phyloP scores from a whole-genome alignment of 345 rosid species.

The Citrus hindsii region DNA sequence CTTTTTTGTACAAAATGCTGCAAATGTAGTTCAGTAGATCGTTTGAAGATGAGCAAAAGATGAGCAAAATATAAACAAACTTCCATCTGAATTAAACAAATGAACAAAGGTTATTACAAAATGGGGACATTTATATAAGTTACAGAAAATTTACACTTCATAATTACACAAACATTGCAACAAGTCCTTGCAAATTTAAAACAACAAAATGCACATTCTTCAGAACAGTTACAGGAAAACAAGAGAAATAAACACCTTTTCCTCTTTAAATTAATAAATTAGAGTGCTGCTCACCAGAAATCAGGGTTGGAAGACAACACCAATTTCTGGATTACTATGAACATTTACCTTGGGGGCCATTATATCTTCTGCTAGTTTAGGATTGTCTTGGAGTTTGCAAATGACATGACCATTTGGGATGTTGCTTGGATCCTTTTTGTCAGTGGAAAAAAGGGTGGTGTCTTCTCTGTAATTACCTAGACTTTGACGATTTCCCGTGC shows the following conservation, averaged over 20 bases:
- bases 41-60: constrained; percentile 8
- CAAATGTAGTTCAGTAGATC: background rate
- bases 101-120: constrained; percentile 16
- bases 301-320: constrained; percentile 22
- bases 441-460: constrained; percentile 9
- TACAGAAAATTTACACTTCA: constrained; percentile 55
- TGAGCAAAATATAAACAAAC: background rate
- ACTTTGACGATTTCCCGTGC: constrained; percentile 36
- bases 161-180: constrained; percentile 31
- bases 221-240: constrained; percentile 21
- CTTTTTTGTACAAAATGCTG: background rate
- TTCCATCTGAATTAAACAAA: background rate
- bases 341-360: constrained; percentile 25
- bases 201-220: constrained; percentile 31
- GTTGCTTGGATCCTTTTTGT: constrained; percentile 16
- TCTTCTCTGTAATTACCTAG: constrained; percentile 31
- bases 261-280: constrained; percentile 31
- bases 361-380: constrained; percentile 24
- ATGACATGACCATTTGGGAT: constrained; percentile 16
- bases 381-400: constrained; percentile 17
- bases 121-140: constrained; percentile 33
- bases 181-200: constrained; percentile 27
- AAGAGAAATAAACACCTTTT: constrained; percentile 8
- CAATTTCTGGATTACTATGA: constrained; percentile 24
- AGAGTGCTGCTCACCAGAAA: constrained; percentile 28